Conservation (phyloP, 148 eudicot genomes). For the Vaccinium corymbosum region DNA sequence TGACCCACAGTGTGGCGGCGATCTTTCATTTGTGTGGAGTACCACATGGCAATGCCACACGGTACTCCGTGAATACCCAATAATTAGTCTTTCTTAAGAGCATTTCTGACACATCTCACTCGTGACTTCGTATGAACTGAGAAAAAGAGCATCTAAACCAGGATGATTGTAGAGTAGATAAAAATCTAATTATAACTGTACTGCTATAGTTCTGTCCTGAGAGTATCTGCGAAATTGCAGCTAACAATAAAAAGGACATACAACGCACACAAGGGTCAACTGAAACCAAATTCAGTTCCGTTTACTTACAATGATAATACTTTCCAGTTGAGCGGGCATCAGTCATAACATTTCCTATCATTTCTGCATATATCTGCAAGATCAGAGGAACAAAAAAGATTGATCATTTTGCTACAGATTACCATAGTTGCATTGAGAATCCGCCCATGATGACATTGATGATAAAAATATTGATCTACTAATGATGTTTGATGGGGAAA, state of each 20-base stretch:
- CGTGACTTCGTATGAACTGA: background rate
- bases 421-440: background rate
- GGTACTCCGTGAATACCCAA: background rate
- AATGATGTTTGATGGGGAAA: background rate
- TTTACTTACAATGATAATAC: constrained; percentile 90
- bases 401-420: background rate
- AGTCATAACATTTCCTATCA: constrained; percentile 98
- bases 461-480: background rate
- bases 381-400: background rate
- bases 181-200: background rate
- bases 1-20: too few species aligned
- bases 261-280: background rate
- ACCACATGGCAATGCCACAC: too few species aligned
- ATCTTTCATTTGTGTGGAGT: too few species aligned
- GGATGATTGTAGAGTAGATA: background rate
- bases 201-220: background rate
- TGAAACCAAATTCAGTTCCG: background rate
- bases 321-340: constrained; percentile 99
- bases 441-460: background rate
- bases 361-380: constrained; percentile 88
- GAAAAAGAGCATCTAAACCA: background rate
- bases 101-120: background rate
- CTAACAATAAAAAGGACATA: background rate
- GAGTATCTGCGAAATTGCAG: background rate
- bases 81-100: background rate